Percentiles rank a stretch among this genome's conserved stretches.
Evolutionary conservation across 2,329 filamentous ascomycete genomes (phyloP).

Genomic region (Fusarium begoniae): DNA sequence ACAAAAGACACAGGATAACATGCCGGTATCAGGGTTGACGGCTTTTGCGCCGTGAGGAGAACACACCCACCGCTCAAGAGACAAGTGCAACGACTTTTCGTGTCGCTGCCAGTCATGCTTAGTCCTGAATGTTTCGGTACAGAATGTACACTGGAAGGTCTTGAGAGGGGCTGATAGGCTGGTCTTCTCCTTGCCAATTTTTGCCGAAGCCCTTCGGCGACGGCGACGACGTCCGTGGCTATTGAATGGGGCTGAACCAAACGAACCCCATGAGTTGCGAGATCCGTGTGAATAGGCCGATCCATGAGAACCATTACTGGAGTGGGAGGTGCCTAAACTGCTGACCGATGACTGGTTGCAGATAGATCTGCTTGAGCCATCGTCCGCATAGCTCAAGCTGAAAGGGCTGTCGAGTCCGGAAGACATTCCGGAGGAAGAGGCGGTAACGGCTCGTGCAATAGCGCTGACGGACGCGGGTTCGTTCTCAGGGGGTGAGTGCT

Average conservation of each 20-base stretch:
- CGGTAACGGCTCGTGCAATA: conserved; percentile 66
- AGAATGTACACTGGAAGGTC: conserved; percentile 74
- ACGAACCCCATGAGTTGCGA: conserved; percentile 64
- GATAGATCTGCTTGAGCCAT: conserved; percentile 66
- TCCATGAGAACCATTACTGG: conserved; percentile 65
- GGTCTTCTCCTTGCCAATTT: conserved; percentile 49
- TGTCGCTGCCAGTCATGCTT: conserved; percentile 78
- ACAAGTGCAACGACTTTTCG: conserved; percentile 73
- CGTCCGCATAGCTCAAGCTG: conserved; percentile 67
- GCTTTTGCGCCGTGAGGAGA: conserved; percentile 65
- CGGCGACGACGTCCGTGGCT: conserved; percentile 59
- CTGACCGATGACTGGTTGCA: conserved; percentile 68
- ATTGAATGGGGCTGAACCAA: conserved; percentile 55
- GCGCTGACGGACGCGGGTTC: conserved; percentile 68
- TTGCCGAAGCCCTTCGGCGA: conserved; percentile 54
- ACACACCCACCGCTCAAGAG: conserved; percentile 73
- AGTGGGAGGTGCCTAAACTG: conserved; percentile 69
- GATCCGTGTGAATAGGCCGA: conserved; percentile 69
- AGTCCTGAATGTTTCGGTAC: conserved; percentile 72
- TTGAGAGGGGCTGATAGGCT: conserved; percentile 57
- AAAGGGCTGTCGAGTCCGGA: conserved; percentile 67
- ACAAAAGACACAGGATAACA: conserved; percentile 68
- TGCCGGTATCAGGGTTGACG: conserved; percentile 67
- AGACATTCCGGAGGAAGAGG: conserved; percentile 60
- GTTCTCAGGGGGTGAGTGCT: conserved; percentile 67